Evolutionary conservation across 352 stramenopile genomes (phyloP), one percentile per base, ranked within the genome.

Genomic region (Thalassiosira livingstoniorum): DNA sequence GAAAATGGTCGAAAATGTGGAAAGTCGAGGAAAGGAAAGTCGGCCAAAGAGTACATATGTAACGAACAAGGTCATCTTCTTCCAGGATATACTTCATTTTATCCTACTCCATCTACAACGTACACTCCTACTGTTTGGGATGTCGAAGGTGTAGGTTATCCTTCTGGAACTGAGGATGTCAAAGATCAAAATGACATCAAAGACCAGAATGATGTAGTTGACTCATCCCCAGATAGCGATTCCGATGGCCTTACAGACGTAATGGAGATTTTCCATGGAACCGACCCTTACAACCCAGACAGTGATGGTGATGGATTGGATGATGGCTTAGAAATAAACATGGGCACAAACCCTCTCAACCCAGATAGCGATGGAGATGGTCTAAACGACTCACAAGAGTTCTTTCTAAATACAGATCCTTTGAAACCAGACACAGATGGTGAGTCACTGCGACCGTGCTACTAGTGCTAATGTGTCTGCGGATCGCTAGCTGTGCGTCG

Each of bases 321-420:
- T 66, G 67, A 65, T 43, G 15, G 23, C 37, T 27, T 57, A 10
- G 67, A 76, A 34, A 23, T 74, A 21, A 32, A 51, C 35, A 25
- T 23, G 15, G 45, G 65, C 11, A 63, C 65, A 10, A 23, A 74
- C 25, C 65, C 65, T 29, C 25, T 64, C 2, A 67, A 70, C 15
- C 1, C 58, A 21, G 69, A 78, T 63, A 63, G 42, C 11, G 69
- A 78, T 63, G 53, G 39, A 45, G 72, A 74, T 45, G 72, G 63
- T 42, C 25, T 80, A 0, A 55, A n/a, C 2, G 73, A 80, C 21
- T 47, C 39, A 18, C 39, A 47, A 47, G 39, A 47, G 39, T 7
- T 15, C 7, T 47, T 47, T 47, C 15, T 47, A 15, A 15, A 15
- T 18, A 47, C 39, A 15, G 39, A 47, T 47, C 39, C 39, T 15